Percentiles rank a stretch among this genome's conserved stretches.
phyloP scores from a whole-genome alignment of 805 yeast genomes.

The Spathaspora sp. region DNA sequence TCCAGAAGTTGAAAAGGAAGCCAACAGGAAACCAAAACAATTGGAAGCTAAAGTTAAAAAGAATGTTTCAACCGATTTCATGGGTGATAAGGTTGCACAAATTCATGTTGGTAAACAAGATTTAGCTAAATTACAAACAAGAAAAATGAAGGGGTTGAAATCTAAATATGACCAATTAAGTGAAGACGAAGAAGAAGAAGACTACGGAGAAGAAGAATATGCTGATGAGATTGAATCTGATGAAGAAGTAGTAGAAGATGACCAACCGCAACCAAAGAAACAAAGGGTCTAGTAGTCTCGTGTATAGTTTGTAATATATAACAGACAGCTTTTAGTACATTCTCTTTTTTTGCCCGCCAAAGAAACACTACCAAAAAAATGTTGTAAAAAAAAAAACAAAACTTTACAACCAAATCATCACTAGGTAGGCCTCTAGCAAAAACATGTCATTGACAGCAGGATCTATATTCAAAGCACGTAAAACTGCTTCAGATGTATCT shows the following conservation, averaged over 20 bases:
- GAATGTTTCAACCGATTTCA: constrained; percentile 78
- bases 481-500: not conserved
- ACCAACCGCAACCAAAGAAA: constrained; percentile 25
- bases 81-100: constrained; percentile 97
- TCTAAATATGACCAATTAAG: constrained; percentile 76
- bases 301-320: not conserved
- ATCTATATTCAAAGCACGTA: constrained; percentile 2
- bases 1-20: constrained; percentile 89
- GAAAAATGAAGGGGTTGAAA: constrained; percentile 98
- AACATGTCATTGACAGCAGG: not conserved
- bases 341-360: not conserved
- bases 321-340: not conserved
- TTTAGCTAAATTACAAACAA: constrained; percentile 81
- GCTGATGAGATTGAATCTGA: constrained; percentile 14
- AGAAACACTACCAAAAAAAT: not conserved
- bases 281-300: constrained; percentile 20
- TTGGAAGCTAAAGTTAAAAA: constrained; percentile 78
- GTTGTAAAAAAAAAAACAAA: not conserved
- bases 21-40: constrained; percentile 75
- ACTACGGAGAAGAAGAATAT: constrained; percentile 7
- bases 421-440: not conserved
- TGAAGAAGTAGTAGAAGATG: constrained; percentile 10
- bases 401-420: constrained; percentile 1
- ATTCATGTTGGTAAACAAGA: constrained; percentile 96
- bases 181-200: constrained; percentile 50